Conservation (phyloP, 345 rosid genomes). For the Alliaria petiolata region DNA sequence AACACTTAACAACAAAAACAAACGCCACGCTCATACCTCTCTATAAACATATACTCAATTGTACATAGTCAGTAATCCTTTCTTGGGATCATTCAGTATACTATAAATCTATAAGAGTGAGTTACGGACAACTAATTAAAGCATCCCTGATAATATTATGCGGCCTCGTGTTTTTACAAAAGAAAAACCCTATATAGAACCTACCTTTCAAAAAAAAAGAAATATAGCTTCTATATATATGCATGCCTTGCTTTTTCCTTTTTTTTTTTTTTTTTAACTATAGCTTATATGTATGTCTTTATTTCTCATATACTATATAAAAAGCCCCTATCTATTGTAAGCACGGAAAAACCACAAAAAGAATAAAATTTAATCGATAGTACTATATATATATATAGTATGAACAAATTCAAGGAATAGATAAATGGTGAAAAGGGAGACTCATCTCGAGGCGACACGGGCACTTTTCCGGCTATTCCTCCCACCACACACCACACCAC, state of each 20-base stretch:
- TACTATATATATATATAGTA: not conserved
- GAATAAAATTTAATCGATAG: constrained; percentile 1
- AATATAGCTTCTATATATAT: not conserved
- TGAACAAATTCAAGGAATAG: not conserved
- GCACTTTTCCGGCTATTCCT: constrained; percentile 98
- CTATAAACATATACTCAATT: not conserved
- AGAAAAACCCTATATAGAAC: not conserved
- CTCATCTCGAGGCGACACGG: constrained; percentile 88
- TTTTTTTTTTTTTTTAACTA: not conserved
- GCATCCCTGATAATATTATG: constrained; percentile 9
- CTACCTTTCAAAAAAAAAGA: not conserved
- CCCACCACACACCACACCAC: constrained; percentile 41
- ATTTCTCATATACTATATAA: not conserved
- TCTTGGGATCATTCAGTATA: constrained; percentile 27
- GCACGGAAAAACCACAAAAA: constrained; percentile 16
- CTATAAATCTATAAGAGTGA: not conserved
- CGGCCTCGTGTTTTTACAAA: constrained; percentile 28
- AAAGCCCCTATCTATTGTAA: not conserved
- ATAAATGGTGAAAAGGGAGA: constrained; percentile 10
- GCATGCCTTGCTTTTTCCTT: not conserved
- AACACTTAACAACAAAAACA: constrained; percentile 23
- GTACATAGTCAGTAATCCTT: constrained; percentile 13
- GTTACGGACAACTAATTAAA: constrained; percentile 10
- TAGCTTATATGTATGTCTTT: not conserved
- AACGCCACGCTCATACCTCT: constrained; percentile 13